Conservation (phyloP, 371 early-diverging fungal species). For the Mortierella sp. region DNA sequence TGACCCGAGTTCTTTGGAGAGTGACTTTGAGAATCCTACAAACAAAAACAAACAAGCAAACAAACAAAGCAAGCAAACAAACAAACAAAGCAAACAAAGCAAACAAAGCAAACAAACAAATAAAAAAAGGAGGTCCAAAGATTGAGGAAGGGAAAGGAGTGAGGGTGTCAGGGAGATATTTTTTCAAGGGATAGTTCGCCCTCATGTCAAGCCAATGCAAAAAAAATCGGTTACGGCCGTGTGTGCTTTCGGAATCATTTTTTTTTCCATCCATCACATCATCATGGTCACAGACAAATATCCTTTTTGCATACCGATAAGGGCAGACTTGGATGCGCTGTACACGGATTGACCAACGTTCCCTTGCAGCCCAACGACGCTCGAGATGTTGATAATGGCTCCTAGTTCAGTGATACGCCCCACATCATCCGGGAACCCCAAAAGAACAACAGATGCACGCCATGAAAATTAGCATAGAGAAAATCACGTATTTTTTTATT, state of each 20-base stretch:
- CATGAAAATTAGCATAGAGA: neutral
- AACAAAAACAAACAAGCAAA: neutral
- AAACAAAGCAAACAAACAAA: neutral
- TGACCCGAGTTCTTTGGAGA: conserved; percentile 87
- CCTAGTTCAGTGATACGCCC: conserved; percentile 62
- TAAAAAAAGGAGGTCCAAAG: neutral
- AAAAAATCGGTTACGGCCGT: neutral
- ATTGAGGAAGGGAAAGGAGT: neutral
- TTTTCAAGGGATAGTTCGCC: neutral
- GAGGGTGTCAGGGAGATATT: neutral
- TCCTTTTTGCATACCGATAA: conserved; percentile 69
- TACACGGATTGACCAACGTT: conserved; percentile 86
- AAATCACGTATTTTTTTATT: too few relatives aligned
- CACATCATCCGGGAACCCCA: neutral
- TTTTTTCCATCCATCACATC: neutral
- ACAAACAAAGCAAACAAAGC: too few relatives aligned
- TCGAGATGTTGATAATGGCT: conserved; percentile 88
- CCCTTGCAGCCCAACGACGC: conserved; percentile 83
- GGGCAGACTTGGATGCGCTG: conserved; percentile 88
- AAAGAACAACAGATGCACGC: neutral
- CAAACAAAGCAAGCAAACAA: conserved; percentile 5
- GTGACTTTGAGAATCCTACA: conserved; percentile 81
- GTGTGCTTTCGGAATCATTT: neutral
- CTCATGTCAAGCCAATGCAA: neutral
- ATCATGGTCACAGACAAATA: neutral